Conservation (phyloP, 2,329 filamentous ascomycete genomes). For the Ramichloridium luteum region DNA sequence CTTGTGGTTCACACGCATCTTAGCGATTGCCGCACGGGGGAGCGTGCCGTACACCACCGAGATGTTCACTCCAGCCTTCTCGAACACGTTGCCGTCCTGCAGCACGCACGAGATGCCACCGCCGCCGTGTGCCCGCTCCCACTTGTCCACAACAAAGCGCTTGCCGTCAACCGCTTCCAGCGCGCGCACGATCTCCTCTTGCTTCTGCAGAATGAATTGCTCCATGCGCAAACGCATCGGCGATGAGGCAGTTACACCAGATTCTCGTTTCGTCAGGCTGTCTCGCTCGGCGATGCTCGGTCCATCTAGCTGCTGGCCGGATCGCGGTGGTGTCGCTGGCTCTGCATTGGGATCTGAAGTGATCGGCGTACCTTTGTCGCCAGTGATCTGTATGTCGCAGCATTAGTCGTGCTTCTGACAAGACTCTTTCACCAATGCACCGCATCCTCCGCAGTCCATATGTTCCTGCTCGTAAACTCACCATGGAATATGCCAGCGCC, state of each 20-base stretch:
- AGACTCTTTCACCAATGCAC: neutral
- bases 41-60: conserved; percentile 89
- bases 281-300: conserved; percentile 77
- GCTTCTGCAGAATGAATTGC: conserved; percentile 84
- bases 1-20: conserved; percentile 93
- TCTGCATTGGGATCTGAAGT: conserved; percentile 5
- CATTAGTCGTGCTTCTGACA: no score
- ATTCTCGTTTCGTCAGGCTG: conserved; percentile 64
- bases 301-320: conserved; percentile 38
- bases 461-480: conserved; percentile 23
- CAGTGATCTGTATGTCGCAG: conserved; percentile 25
- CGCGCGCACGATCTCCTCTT: conserved; percentile 72
- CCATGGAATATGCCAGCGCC: conserved; percentile 48
- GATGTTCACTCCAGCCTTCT: conserved; percentile 93
- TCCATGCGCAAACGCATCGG: conserved; percentile 99
- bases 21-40: conserved; percentile 72
- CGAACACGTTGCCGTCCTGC: conserved; percentile 92
- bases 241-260: conserved; percentile 60
- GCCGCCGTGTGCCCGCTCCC: conserved; percentile 77
- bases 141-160: conserved; percentile 72
- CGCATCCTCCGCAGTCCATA: conserved; percentile 8
- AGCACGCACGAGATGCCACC: conserved; percentile 90
- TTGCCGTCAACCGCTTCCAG: conserved; percentile 75
- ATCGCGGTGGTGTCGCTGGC: conserved; percentile 3
- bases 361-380: conserved; percentile 21